Evolutionary conservation across 23 red algal genomes (phyloP).

Genomic region (Gracilaria domingensis): DNA sequence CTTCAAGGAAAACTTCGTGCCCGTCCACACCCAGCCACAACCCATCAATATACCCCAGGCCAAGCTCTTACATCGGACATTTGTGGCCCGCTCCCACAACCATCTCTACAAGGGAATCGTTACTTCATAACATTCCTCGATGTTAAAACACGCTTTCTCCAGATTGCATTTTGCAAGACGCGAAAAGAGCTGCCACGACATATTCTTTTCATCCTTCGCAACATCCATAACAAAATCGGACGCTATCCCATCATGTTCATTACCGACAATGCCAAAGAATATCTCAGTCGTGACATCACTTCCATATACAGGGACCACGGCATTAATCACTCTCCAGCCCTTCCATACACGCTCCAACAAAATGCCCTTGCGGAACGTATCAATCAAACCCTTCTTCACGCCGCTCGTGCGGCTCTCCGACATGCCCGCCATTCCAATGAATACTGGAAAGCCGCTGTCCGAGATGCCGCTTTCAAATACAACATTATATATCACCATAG

Average conservation of each 20-base stretch:
- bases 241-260: neutral
- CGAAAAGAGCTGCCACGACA: constrained; percentile 7
- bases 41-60: constrained; percentile 3
- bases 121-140: constrained; percentile 49
- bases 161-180: neutral
- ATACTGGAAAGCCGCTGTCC: constrained; percentile 31
- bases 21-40: constrained; percentile 12
- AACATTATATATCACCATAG: neutral
- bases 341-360: constrained; percentile 28
- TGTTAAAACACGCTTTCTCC: constrained; percentile 17
- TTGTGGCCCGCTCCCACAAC: neutral
- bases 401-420: neutral
- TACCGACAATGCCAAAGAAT: constrained; percentile 33
- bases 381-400: constrained; percentile 6
- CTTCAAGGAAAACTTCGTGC: constrained; percentile 6
- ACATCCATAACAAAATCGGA: neutral
- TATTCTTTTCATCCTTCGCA: neutral
- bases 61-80: constrained; percentile 20
- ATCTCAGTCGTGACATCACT: neutral
- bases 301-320: neutral
- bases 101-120: constrained; percentile 17
- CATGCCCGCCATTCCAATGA: too few relatives aligned
- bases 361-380: constrained; percentile 31
- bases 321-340: neutral
- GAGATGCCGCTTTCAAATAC: constrained; percentile 40